A percentile compares a stretch with the other conserved stretches of the same genome.
phyloP scores from a whole-genome alignment of 805 yeast species.

The Yarrowia osloensis region DNA sequence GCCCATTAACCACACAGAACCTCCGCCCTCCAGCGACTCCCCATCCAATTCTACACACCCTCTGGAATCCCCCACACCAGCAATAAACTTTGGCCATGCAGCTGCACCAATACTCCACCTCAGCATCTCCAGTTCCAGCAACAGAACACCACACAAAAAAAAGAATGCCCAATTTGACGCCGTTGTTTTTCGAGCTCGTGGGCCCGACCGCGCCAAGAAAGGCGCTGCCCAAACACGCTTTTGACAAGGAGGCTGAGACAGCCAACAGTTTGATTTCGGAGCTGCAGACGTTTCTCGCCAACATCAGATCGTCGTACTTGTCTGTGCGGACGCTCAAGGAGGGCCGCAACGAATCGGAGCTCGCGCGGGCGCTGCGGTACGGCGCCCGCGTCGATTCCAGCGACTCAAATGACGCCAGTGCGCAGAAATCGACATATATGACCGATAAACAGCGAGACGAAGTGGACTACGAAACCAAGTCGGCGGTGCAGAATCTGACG shows the following conservation, averaged over 20 bases:
- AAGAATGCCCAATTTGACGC: slow-evolving; percentile 22
- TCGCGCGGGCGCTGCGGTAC: slow-evolving; percentile 13
- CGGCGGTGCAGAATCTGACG: slow-evolving; percentile 43
- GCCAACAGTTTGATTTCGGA: slow-evolving; percentile 32
- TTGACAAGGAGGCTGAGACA: slow-evolving; percentile 9
- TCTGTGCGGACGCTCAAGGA: slow-evolving; percentile 34
- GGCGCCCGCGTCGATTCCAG: background rate
- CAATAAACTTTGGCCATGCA: slow-evolving; percentile 1
- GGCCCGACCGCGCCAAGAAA: slow-evolving; percentile 9
- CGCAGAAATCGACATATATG: slow-evolving; percentile 33
- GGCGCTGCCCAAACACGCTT: slow-evolving; percentile 2
- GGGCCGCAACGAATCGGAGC: slow-evolving; percentile 31
- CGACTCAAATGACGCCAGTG: background rate
- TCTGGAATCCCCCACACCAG: too few relatives aligned
- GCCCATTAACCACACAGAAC: too few relatives aligned
- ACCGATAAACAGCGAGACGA: slow-evolving; percentile 45
- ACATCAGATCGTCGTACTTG: slow-evolving; percentile 41
- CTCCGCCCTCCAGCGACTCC: background rate
- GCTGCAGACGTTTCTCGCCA: slow-evolving; percentile 35
- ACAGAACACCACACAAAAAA: background rate
- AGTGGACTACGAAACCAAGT: slow-evolving; percentile 45
- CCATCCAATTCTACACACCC: background rate
- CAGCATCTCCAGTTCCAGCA: too few relatives aligned
- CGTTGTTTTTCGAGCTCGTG: slow-evolving; percentile 22
- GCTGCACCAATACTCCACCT: background rate